phyloP scores from a whole-genome alignment of 768 basidiomycete genomes.

The Lenzites betulinus region DNA sequence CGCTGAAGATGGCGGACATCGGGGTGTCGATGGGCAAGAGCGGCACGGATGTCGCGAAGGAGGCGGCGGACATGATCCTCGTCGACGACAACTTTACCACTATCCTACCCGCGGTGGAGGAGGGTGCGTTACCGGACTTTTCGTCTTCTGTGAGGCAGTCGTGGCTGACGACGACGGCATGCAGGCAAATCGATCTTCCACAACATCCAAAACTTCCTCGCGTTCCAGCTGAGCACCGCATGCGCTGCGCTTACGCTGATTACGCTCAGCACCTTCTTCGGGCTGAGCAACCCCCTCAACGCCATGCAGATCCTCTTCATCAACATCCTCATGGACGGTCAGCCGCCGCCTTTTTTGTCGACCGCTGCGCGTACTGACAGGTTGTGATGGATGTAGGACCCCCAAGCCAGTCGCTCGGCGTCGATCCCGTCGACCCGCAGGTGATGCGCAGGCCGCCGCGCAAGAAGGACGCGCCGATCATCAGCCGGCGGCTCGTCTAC shows the following conservation, averaged over 20 bases:
- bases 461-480: conserved; percentile 87
- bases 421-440: conserved; percentile 92
- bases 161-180: background rate
- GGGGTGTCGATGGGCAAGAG: conserved; percentile 98
- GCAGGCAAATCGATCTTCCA: conserved; percentile 96
- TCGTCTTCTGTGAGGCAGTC: background rate
- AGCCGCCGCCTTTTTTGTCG: conserved; percentile 21
- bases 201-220: conserved; percentile 97
- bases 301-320: conserved; percentile 99
- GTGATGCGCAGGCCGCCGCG: conserved; percentile 94
- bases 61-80: conserved; percentile 95
- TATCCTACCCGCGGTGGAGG: conserved; percentile 91
- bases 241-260: conserved; percentile 94
- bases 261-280: conserved; percentile 89
- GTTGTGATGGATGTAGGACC: conserved; percentile 55
- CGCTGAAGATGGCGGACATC: conserved; percentile 97
- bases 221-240: conserved; percentile 98
- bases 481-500: conserved; percentile 68
- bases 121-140: conserved; percentile 55
- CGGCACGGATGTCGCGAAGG: conserved; percentile 98
- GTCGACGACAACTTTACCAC: conserved; percentile 98
- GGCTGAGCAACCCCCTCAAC: conserved; percentile 89
- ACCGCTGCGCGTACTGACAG: background rate
- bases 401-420: conserved; percentile 93
- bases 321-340: conserved; percentile 98